phyloP scores from a whole-genome alignment of 352 stramenopile genomes.

The Thalassiosira livingstoniorum region DNA sequence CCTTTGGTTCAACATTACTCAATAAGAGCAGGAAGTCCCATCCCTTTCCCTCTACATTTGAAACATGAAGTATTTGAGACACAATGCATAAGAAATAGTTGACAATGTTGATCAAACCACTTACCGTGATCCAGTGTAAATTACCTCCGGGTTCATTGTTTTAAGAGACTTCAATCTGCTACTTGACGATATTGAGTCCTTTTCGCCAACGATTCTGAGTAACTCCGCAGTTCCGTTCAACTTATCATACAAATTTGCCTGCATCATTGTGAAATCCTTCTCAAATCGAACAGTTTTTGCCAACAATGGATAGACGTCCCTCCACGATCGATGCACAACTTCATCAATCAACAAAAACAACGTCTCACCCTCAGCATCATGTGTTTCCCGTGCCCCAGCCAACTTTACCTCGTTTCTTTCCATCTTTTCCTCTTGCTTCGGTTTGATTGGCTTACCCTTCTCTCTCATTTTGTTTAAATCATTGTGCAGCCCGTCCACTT shows the following conservation, averaged over 20 bases:
- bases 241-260: constrained; percentile 42
- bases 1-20: no score
- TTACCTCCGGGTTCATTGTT: constrained; percentile 47
- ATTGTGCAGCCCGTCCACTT: constrained; percentile 44
- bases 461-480: constrained; percentile 50
- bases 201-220: constrained; percentile 41
- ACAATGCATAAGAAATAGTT: no score
- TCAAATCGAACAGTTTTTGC: constrained; percentile 59
- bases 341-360: constrained; percentile 66
- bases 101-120: no score
- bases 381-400: constrained; percentile 42
- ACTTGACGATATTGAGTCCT: constrained; percentile 37
- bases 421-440: constrained; percentile 64
- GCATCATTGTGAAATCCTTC: constrained; percentile 38
- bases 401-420: constrained; percentile 65
- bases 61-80: no score
- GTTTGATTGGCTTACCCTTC: constrained; percentile 45
- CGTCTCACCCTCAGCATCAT: constrained; percentile 52
- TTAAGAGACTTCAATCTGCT: constrained; percentile 51
- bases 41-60: not conserved
- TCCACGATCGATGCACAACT: constrained; percentile 53
- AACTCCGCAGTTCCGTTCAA: constrained; percentile 31
- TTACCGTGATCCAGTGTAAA: constrained; percentile 56
- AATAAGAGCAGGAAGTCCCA: not conserved
- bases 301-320: constrained; percentile 60